Percentiles rank a stretch among this genome's conserved stretches.
Evolutionary conservation across 2,329 filamentous ascomycete species (phyloP).

Genomic region (Madurella fahalii): DNA sequence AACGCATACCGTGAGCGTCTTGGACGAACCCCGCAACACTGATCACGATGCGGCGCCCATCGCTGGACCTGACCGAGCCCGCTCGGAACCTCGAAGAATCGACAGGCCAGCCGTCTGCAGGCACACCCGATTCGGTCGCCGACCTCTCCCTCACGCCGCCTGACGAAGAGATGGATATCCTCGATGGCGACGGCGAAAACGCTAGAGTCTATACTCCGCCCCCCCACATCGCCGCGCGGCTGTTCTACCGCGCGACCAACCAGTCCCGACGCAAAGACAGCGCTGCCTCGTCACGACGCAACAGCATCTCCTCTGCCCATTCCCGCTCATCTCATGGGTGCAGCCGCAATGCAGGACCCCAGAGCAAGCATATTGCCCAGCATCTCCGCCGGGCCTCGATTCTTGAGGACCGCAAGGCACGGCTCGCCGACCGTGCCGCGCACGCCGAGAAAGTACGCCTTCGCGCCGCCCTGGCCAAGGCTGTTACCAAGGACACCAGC

Average conservation of each 20-base stretch:
- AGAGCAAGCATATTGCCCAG: slow-evolving; percentile 74
- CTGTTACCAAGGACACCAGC: slow-evolving; percentile 58
- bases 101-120: slow-evolving; percentile 24
- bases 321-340: slow-evolving; percentile 64
- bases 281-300: slow-evolving; percentile 72
- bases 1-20: background rate
- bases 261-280: slow-evolving; percentile 69
- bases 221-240: slow-evolving; percentile 69
- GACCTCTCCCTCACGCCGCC: slow-evolving; percentile 23
- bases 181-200: slow-evolving; percentile 30
- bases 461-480: slow-evolving; percentile 69
- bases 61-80: slow-evolving; percentile 30
- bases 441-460: slow-evolving; percentile 81
- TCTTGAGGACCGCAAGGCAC: slow-evolving; percentile 73
- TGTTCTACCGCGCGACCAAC: slow-evolving; percentile 61
- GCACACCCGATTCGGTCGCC: slow-evolving; percentile 19
- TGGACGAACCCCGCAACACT: slow-evolving; percentile 5
- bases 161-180: slow-evolving; percentile 26
- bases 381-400: slow-evolving; percentile 77
- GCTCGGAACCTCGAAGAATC: slow-evolving; percentile 32
- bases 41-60: slow-evolving; percentile 30
- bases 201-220: slow-evolving; percentile 56
- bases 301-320: slow-evolving; percentile 73
- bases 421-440: slow-evolving; percentile 73
- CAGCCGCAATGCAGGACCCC: slow-evolving; percentile 50